Evolutionary conservation across 2,329 filamentous ascomycete genomes (phyloP).

Genomic region (Talaromyces sp.): DNA sequence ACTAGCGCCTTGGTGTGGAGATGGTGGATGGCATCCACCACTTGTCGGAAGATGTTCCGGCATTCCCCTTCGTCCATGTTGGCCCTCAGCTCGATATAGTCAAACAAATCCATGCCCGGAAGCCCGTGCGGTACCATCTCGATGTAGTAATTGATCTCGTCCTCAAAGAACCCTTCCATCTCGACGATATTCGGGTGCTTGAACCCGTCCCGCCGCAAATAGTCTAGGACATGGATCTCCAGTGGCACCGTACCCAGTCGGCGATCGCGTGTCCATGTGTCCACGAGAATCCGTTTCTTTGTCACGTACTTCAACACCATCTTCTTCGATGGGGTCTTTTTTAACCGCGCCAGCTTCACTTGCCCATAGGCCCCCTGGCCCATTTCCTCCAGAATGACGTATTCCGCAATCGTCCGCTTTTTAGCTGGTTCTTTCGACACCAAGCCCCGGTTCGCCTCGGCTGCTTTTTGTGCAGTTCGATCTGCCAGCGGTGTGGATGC

Average conservation of each 20-base stretch:
- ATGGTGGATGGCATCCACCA: slow-evolving; percentile 83
- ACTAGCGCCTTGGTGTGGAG: slow-evolving; percentile 86
- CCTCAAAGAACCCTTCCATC: slow-evolving; percentile 65
- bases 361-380: slow-evolving; percentile 96
- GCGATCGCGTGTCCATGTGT: slow-evolving; percentile 95
- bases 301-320: slow-evolving; percentile 97
- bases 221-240: slow-evolving; percentile 96
- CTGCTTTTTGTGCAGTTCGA: slow-evolving; percentile 34
- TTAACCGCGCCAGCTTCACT: slow-evolving; percentile 89
- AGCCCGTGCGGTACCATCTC: slow-evolving; percentile 92
- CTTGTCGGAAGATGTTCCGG: slow-evolving; percentile 90
- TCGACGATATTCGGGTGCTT: slow-evolving; percentile 64
- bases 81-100: slow-evolving; percentile 93
- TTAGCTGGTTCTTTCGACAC: slow-evolving; percentile 31
- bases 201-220: slow-evolving; percentile 68
- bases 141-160: slow-evolving; percentile 84
- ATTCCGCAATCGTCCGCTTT: slow-evolving; percentile 87
- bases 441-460: slow-evolving; percentile 22
- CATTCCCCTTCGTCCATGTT: slow-evolving; percentile 97
- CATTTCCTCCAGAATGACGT: slow-evolving; percentile 94
- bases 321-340: slow-evolving; percentile 69
- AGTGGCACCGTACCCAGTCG: slow-evolving; percentile 89
- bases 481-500: slow-evolving; percentile 43
- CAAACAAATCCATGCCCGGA: slow-evolving; percentile 96
- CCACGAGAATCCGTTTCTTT: slow-evolving; percentile 91